Conservation (phyloP, 495 filamentous ascomycete genomes). For the Hypoxylon subgilvum region DNA sequence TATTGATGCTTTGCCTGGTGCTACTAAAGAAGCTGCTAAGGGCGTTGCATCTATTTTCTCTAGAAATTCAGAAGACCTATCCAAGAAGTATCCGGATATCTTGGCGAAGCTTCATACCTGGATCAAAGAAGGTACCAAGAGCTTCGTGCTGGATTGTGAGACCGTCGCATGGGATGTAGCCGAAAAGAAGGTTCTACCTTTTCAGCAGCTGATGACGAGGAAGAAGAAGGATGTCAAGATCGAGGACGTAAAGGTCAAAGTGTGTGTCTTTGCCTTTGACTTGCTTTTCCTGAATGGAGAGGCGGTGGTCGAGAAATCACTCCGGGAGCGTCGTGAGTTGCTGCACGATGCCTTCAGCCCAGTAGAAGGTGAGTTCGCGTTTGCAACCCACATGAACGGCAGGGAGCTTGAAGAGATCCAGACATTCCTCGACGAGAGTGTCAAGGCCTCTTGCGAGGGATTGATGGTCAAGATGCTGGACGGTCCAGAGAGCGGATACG, state of each 20-base stretch:
- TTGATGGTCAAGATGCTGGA: constrained; percentile 99
- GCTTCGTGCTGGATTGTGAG: constrained; percentile 96
- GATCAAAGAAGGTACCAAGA: constrained; percentile 87
- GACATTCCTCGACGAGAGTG: constrained; percentile 84
- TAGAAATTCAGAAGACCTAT: constrained; percentile 92
- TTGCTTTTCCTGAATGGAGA: constrained; percentile 92
- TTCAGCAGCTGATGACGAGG: constrained; percentile 96
- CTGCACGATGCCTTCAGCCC: constrained; percentile 74
- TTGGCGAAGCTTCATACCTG: constrained; percentile 83
- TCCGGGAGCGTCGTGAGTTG: constrained; percentile 82
- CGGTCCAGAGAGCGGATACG: constrained; percentile 86
- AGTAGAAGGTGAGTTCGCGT: constrained; percentile 87
- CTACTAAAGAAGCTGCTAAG: constrained; percentile 58
- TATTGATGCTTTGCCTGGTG: constrained; percentile 58
- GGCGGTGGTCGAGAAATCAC: constrained; percentile 82
- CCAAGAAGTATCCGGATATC: constrained; percentile 97
- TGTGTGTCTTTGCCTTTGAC: constrained; percentile 98
- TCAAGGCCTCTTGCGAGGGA: constrained; percentile 94
- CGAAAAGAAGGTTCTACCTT: constrained; percentile 93
- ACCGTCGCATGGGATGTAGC: constrained; percentile 95
- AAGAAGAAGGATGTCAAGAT: constrained; percentile 96
- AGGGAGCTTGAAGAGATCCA: constrained; percentile 92
- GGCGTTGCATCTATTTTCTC: constrained; percentile 92
- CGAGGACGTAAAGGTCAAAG: constrained; percentile 97
- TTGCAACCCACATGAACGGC: constrained; percentile 87